phyloP scores from a whole-genome alignment of 495 filamentous ascomycete species.

The Penicillium cataractarum region DNA sequence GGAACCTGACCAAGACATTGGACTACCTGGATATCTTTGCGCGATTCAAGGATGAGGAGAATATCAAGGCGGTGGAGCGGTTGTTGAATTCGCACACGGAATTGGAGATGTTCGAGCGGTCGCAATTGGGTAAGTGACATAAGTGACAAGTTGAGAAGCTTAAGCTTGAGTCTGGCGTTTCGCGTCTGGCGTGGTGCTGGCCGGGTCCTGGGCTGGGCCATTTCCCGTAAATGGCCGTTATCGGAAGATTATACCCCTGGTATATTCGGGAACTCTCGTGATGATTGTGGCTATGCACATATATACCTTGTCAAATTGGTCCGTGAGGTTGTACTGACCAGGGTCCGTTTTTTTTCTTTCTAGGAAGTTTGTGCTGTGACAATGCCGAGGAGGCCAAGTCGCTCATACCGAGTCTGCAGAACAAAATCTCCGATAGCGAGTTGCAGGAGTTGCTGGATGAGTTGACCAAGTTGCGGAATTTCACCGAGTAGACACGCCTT shows the following conservation, averaged over 20 bases:
- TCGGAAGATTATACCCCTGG: conserved; percentile 5
- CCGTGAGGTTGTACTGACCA: conserved; percentile 6
- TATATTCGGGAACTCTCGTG: background rate
- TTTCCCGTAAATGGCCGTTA: conserved; percentile 2
- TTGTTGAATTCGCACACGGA: conserved; percentile 75
- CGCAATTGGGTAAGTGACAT: conserved; percentile 80
- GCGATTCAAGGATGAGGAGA: conserved; percentile 92
- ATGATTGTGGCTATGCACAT: conserved; percentile 3
- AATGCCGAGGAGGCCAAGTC: conserved; percentile 94
- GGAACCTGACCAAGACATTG: conserved; percentile 76
- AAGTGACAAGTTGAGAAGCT: too few species aligned
- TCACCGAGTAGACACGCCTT: conserved; percentile 44
- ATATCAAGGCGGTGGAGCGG: conserved; percentile 87
- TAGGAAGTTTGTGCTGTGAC: conserved; percentile 90
- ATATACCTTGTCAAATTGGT: background rate
- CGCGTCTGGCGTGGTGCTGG: background rate
- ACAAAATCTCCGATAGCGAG: conserved; percentile 87
- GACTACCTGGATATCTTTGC: conserved; percentile 93
- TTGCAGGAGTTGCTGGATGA: conserved; percentile 87
- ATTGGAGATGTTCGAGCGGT: conserved; percentile 87
- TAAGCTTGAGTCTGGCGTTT: background rate
- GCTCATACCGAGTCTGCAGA: conserved; percentile 83
- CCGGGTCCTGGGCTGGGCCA: background rate
- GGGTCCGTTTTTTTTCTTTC: conserved; percentile 5
- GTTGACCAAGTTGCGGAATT: conserved; percentile 75